Conservation (phyloP, 139 green algal species). For the Chlamydomonas asymmetrica region DNA sequence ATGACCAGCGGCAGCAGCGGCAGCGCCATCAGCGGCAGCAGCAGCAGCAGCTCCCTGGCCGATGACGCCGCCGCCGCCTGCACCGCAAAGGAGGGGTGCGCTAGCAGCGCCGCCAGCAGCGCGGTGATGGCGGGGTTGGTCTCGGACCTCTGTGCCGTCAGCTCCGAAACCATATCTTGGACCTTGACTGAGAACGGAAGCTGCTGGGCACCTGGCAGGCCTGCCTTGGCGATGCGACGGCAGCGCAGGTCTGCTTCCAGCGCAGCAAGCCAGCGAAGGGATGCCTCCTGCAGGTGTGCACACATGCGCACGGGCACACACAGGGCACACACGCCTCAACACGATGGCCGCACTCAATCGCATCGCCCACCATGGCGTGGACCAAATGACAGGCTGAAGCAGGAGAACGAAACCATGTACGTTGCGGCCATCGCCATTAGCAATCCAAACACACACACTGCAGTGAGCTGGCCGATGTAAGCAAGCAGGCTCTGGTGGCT, state of each 20-base stretch:
- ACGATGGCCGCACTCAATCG: not conserved
- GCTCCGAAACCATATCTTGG: not conserved
- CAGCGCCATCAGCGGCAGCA: slow-evolving; percentile 29
- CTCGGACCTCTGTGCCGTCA: not conserved
- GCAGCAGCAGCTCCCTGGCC: slow-evolving; percentile 29
- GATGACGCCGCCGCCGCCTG: slow-evolving; percentile 11
- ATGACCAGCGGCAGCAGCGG: slow-evolving; percentile 34
- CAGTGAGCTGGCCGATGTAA: no score
- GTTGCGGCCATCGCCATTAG: no score
- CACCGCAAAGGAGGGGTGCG: slow-evolving; percentile 17
- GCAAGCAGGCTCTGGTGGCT: no score
- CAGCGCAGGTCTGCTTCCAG: slow-evolving; percentile 20
- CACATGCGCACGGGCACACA: no score
- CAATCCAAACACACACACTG: no score
- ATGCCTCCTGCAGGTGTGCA: no score
- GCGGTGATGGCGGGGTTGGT: slow-evolving; percentile 1
- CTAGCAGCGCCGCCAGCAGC: slow-evolving; percentile 26
- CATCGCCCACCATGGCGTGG: no score
- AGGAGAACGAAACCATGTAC: no score
- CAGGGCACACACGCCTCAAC: not conserved
- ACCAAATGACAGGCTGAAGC: no score
- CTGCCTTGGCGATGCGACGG: slow-evolving; percentile 2
- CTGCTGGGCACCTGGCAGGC: slow-evolving; percentile 7
- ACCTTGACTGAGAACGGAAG: slow-evolving; percentile 9
- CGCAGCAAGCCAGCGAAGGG: slow-evolving; percentile 23